Percentiles rank a stretch among this genome's conserved stretches.
Conservation (phyloP, 208 protist species). For the Leptomonas pyrrhocoris region DNA sequence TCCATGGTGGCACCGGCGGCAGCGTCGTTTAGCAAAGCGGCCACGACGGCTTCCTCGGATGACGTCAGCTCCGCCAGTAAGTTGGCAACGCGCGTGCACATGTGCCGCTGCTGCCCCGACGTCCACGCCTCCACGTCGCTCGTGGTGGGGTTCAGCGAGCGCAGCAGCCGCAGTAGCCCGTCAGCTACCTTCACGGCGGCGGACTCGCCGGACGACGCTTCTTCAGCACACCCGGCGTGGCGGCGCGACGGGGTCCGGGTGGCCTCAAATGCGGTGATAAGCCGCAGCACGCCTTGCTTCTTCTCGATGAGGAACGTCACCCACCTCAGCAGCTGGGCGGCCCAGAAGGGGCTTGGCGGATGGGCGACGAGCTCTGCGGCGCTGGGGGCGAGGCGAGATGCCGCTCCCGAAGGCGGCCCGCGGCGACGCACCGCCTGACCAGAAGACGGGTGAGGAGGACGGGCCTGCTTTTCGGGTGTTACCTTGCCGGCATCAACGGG, state of each 20-base stretch:
- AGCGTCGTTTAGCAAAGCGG: slow-evolving; percentile 30
- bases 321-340: slow-evolving; percentile 27
- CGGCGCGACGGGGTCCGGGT: slow-evolving; percentile 16
- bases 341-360: slow-evolving; percentile 1
- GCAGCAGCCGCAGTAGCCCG: slow-evolving; percentile 23
- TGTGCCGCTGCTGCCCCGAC: slow-evolving; percentile 17
- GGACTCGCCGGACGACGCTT: neutral
- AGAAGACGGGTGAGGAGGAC: neutral
- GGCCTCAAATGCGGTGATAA: slow-evolving; percentile 29
- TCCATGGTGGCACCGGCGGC: slow-evolving; percentile 31
- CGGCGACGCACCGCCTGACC: neutral
- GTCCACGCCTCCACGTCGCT: slow-evolving; percentile 13
- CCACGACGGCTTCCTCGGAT: slow-evolving; percentile 26
- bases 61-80: slow-evolving; percentile 26
- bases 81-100: slow-evolving; percentile 28
- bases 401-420: neutral
- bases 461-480: slow-evolving; percentile 10
- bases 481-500: neutral
- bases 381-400: slow-evolving; percentile 6
- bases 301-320: slow-evolving; percentile 23
- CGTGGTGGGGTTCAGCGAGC: slow-evolving; percentile 8
- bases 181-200: slow-evolving; percentile 8
- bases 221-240: neutral
- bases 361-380: slow-evolving; percentile 4
- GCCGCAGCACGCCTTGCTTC: slow-evolving; percentile 20